phyloP scores from a whole-genome alignment of 495 filamentous ascomycete genomes.

The Aspergillus diversus region DNA sequence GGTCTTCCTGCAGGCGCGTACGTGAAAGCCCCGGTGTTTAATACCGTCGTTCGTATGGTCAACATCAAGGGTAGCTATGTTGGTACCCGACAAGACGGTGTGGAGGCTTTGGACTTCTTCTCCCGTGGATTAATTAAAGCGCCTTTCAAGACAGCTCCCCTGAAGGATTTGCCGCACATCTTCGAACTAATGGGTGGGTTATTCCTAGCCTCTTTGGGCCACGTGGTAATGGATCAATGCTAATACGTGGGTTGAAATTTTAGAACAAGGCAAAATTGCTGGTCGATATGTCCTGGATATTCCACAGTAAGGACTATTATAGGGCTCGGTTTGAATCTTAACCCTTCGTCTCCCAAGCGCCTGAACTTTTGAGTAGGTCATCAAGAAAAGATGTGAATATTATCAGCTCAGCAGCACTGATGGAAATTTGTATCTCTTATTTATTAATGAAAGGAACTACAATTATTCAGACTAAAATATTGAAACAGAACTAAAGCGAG shows the following conservation, averaged over 20 bases:
- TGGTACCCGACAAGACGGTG: slow-evolving; percentile 81
- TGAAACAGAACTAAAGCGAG: no score
- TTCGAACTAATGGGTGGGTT: slow-evolving; percentile 68
- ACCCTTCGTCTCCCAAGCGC: no score
- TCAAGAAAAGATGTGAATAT: no score
- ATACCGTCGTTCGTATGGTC: slow-evolving; percentile 85
- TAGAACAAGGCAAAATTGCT: slow-evolving; percentile 73
- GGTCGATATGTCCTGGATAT: slow-evolving; percentile 87
- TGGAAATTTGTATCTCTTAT: no score
- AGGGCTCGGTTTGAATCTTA: no score
- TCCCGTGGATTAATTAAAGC: slow-evolving; percentile 78
- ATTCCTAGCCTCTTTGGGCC: background rate
- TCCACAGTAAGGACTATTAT: slow-evolving; percentile 42
- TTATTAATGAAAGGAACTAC: no score
- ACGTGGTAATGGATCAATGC: background rate
- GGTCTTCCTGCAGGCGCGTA: slow-evolving; percentile 80
- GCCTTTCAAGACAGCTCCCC: slow-evolving; percentile 80
- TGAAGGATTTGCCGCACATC: slow-evolving; percentile 76
- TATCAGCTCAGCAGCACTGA: no score
- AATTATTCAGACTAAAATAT: no score
- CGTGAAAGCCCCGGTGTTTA: slow-evolving; percentile 81
- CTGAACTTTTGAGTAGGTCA: no score
- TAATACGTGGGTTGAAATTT: slow-evolving; percentile 5
- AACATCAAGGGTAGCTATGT: slow-evolving; percentile 92
- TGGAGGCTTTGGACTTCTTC: slow-evolving; percentile 90